phyloP scores from a whole-genome alignment of 2,329 filamentous ascomycete species.

The Coniochaeta pulveracea region DNA sequence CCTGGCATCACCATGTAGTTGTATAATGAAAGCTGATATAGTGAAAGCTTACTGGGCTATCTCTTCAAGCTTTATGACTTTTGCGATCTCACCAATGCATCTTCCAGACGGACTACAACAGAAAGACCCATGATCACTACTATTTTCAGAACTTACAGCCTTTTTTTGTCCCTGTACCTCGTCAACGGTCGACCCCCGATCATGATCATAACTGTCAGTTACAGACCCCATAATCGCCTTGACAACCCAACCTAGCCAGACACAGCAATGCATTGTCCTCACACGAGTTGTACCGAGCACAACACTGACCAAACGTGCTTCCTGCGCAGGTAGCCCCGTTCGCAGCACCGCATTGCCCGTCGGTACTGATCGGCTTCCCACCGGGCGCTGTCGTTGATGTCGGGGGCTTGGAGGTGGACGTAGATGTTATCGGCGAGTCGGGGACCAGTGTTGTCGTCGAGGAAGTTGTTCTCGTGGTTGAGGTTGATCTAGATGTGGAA shows the following conservation, averaged over 20 bases:
- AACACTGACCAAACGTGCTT: constrained; percentile 12
- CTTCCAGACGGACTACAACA: not conserved
- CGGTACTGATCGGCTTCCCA: constrained; percentile 8
- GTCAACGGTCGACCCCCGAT: not conserved
- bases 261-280: constrained; percentile 1
- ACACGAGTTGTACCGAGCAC: constrained; percentile 2
- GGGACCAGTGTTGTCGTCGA: not conserved
- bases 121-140: not conserved
- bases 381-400: constrained; percentile 2
- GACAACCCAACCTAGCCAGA: constrained; percentile 3
- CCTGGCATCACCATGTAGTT: too few species aligned
- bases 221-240: constrained; percentile 1
- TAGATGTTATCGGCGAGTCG: constrained; percentile 3
- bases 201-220: not conserved
- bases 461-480: not conserved
- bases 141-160: not conserved
- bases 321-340: constrained; percentile 12
- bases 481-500: not conserved
- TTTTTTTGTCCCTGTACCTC: not conserved
- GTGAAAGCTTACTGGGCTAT: too few species aligned
- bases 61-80: not conserved
- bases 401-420: constrained; percentile 4
- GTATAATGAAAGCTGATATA: too few species aligned
- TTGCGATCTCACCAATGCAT: not conserved
- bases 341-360: constrained; percentile 12